Evolutionary conservation across 2,329 filamentous ascomycete species (phyloP), one percentile per base, ranked within the genome.

Genomic region (Dactylellina sp.): DNA sequence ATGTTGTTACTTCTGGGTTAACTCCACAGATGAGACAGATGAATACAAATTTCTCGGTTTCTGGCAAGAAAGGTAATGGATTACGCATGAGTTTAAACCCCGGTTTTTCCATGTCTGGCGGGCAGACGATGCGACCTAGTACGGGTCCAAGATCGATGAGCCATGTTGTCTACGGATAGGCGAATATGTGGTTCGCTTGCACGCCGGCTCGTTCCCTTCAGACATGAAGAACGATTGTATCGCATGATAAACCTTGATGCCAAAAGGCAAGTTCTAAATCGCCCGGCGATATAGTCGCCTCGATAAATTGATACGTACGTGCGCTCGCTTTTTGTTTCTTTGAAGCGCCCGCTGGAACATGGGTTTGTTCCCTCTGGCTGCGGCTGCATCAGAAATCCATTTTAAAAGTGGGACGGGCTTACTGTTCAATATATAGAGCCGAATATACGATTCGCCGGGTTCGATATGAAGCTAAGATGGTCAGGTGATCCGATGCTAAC

Each of bases 1-100:
- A 71, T 37, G 35, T 64, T 64, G 66, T 46, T n/a, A 50, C 66
- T 37, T 71, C 66, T 47, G 66, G 66, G 28, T 50, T 71, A 16
- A 71, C 66, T n/a, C 66, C 66, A 22, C 66, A 71, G 44, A 71
- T 71, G 66, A 52, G 66, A 53, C 66, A 71, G 59, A 71, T 71
- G 66, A 71, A 53, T 25, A 71, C 66, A 14, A 71, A 50, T 22
- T 71, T 71, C 22, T 63, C 66, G 32, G 37, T 71, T n/a, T 71
- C 66, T 22, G 59, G 66, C n/a, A 71, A 71, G 66, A 71, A 64
- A 37, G 66, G 66, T 6, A 71, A 71, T 32, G 66, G 66, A 14
- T 46, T 71, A 22, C 57, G 66, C 14, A 71, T 71, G 66, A 71
- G 40, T 20, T 46, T 71, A 11, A 71, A 71, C 12, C 66, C 66